Conservation (phyloP, 192 early-diverging fungal species). For the Coemansia sp. region DNA sequence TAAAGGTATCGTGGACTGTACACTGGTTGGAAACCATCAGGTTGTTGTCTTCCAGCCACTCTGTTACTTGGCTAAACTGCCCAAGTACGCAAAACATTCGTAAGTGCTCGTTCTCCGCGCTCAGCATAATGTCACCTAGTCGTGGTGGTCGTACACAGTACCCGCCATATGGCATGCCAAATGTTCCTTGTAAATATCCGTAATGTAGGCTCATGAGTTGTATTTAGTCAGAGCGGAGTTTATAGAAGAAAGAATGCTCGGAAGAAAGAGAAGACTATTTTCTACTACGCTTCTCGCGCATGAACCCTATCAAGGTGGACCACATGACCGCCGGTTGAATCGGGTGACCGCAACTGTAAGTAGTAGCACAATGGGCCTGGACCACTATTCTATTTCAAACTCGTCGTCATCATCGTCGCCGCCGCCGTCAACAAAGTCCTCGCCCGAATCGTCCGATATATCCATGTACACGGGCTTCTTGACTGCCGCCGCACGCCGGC, state of each 20-base stretch:
- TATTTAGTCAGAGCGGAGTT: constrained; percentile 2
- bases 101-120: constrained; percentile 27
- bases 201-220: constrained; percentile 28
- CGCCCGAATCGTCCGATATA: constrained; percentile 42
- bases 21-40: constrained; percentile 23
- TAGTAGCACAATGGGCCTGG: not conserved
- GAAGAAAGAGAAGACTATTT: not conserved
- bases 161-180: constrained; percentile 56
- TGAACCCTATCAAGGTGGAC: not conserved
- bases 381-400: constrained; percentile 23
- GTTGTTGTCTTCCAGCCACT: constrained; percentile 34
- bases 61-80: constrained; percentile 24
- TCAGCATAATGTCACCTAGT: constrained; percentile 28
- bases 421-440: constrained; percentile 23
- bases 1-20: constrained; percentile 36
- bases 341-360: not conserved
- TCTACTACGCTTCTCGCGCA: not conserved
- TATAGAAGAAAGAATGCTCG: not conserved
- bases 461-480: constrained; percentile 41
- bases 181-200: constrained; percentile 54
- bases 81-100: constrained; percentile 52
- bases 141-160: constrained; percentile 36
- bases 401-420: constrained; percentile 20
- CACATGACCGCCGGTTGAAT: not conserved
- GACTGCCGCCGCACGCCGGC: constrained; percentile 27